Evolutionary conservation across 257 asterid genomes (phyloP).

Genomic region (Nicotiana obtusifolia): DNA sequence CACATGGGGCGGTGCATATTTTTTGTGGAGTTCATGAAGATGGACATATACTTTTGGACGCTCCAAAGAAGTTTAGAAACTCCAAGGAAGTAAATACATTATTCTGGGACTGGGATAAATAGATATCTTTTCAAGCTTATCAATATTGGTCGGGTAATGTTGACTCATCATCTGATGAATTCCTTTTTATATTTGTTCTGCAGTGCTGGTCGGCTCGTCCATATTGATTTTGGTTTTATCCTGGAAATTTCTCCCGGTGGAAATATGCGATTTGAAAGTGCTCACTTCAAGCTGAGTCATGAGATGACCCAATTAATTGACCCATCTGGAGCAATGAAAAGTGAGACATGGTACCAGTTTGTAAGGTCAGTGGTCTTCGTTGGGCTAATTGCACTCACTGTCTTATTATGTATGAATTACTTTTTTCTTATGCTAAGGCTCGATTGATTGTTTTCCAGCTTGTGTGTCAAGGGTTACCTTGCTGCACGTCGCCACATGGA

Average conservation of each 20-base stretch:
- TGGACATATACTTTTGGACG: background rate
- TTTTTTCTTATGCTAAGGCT: conserved; percentile 3
- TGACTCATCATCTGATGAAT: background rate
- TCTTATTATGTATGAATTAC: background rate
- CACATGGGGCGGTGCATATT: background rate
- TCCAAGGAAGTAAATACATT: background rate
- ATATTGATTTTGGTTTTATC: conserved; percentile 96
- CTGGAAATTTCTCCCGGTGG: conserved; percentile 98
- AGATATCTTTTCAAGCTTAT: background rate
- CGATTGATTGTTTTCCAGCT: conserved; percentile 37
- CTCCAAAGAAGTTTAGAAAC: background rate
- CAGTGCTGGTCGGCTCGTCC: conserved; percentile 95
- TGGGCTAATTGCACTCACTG: background rate
- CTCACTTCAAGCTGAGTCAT: conserved; percentile 96
- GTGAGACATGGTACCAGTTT: conserved; percentile 87
- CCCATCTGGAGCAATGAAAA: conserved; percentile 95
- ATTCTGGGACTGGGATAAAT: background rate
- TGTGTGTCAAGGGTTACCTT: conserved; percentile 96
- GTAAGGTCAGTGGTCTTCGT: conserved; percentile 51
- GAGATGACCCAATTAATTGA: conserved; percentile 98
- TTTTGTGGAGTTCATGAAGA: background rate
- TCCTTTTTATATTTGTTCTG: background rate
- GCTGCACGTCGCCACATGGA: conserved; percentile 94
- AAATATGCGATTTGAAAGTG: conserved; percentile 96
- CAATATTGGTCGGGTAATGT: background rate